A percentile compares a stretch with the other conserved stretches of the same genome.
Evolutionary conservation across 2,329 filamentous ascomycete genomes (phyloP).

Genomic region (Trichothecium roseum): DNA sequence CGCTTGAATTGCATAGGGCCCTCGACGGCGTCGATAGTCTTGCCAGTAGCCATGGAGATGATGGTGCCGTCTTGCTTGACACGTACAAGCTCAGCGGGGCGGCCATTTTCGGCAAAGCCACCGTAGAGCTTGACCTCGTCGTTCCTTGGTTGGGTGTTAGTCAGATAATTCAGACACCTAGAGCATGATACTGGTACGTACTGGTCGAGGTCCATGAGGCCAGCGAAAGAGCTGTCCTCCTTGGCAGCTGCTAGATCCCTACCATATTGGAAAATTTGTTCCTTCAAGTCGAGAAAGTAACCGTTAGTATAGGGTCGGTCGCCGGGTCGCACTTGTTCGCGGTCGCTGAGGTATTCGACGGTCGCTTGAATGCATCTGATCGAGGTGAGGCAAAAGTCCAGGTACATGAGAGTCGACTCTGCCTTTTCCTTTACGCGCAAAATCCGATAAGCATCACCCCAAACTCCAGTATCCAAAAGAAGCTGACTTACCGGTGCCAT

Average conservation of each 20-base stretch:
- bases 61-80: conserved; percentile 70
- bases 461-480: conserved; percentile 43
- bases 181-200: conserved; percentile 30
- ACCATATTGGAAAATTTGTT: conserved; percentile 86
- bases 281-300: conserved; percentile 93
- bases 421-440: conserved; percentile 68
- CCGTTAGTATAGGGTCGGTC: conserved; percentile 91
- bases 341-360: conserved; percentile 74
- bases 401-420: conserved; percentile 60
- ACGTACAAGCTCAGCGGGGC: conserved; percentile 73
- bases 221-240: conserved; percentile 49
- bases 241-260: conserved; percentile 69
- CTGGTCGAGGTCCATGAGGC: conserved; percentile 48
- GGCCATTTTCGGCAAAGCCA: conserved; percentile 71
- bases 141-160: conserved; percentile 21
- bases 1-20: conserved; percentile 49
- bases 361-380: conserved; percentile 85
- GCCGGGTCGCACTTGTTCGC: conserved; percentile 72
- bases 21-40: conserved; percentile 46
- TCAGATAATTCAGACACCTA: conserved; percentile 2
- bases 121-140: conserved; percentile 75
- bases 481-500: conserved; percentile 82
- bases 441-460: conserved; percentile 59
- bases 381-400: conserved; percentile 82
- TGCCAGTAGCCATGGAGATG: conserved; percentile 65